Evolutionary conservation across 1,139 yeast species (phyloP), one percentile per base, ranked within the genome.

Genomic region (Petasospora rhodanensis): DNA sequence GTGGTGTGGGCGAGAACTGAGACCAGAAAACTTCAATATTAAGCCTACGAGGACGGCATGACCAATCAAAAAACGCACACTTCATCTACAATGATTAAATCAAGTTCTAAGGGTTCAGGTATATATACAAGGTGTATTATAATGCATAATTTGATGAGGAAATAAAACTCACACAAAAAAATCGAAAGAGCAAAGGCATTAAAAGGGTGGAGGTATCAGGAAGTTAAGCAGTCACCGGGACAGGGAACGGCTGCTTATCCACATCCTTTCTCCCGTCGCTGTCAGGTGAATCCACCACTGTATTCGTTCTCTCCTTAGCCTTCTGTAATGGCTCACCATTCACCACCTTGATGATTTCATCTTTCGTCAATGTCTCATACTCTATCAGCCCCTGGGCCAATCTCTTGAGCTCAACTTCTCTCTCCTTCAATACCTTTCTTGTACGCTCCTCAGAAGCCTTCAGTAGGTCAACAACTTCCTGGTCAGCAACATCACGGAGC

Each of bases 381-480:
- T 91, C 96, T 46, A 93, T 70, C 45, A 93, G 71, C 3, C 96
- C 98, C 56, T 84, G 85, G 0, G 98, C 98, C 44, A 93, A 68
- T 49, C 96, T 69, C 55, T 80, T 79, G 48, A 93, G 70, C 58
- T 91, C 97, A n/a, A 67, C 56, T 32, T 68, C 65, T 55, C 70
- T 77, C 6, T 74, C 81, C 20, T 62, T 58, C 43, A 93, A 68
- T 56, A 89, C 53, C 33, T 64, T 61, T 47, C 94, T 73, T 1
- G 97, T 81, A 55, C 98, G 76, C 26, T 69, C 69, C 56, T 89
- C 97, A 31, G 95, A 79, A 4, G 66, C 74, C 34, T 84, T 66
- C 42, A 93, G 68, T 44, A 84, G 64, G 31, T 70, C 76, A 38
- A 96, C 70, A 28, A 91, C 91, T 62, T 91, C 98, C 51, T 81